These are phyloP conservation scores for Aspergillus pseudoviridinutans DNA, from an alignment of 2,329 filamentous ascomycete genomes.

Conservation along the genomic window DNA sequence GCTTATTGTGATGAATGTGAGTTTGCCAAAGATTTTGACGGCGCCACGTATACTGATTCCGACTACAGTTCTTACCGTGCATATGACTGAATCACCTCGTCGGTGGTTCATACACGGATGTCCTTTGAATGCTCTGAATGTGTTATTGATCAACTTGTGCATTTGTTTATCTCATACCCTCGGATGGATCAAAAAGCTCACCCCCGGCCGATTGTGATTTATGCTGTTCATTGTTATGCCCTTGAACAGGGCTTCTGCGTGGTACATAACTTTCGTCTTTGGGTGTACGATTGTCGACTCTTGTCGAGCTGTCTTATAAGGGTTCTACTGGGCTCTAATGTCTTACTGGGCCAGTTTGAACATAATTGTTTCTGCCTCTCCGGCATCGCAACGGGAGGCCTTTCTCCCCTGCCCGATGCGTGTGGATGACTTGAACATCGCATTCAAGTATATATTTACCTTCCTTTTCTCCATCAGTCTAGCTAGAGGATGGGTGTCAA, in stretches of 20 bases:
- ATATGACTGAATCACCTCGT: slow-evolving; percentile 32
- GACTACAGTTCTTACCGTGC: slow-evolving; percentile 41
- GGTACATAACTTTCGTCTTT: neutral
- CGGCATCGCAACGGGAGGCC: neutral
- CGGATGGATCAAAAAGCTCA: slow-evolving; percentile 3
- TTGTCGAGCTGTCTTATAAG: neutral
- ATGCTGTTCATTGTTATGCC: neutral
- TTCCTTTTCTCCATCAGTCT: neutral
- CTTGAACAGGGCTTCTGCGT: neutral
- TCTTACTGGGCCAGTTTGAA: neutral
- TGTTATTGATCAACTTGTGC: slow-evolving; percentile 1
- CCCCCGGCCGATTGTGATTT: neutral
- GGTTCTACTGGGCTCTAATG: neutral
- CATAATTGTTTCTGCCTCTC: neutral
- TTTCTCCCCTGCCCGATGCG: neutral
- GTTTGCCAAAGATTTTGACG: slow-evolving; percentile 44
- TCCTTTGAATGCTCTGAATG: neutral
- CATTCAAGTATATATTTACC: neutral
- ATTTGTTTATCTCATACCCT: slow-evolving; percentile 5
- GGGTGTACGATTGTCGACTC: neutral
- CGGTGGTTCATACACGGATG: neutral
- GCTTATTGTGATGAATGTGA: slow-evolving; percentile 96
- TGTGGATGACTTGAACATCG: neutral
- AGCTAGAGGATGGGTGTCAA: neutral
- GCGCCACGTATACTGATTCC: slow-evolving; percentile 8